Conservation (phyloP, 768 basidiomycete genomes). For the Pisolithus microcarpus region DNA sequence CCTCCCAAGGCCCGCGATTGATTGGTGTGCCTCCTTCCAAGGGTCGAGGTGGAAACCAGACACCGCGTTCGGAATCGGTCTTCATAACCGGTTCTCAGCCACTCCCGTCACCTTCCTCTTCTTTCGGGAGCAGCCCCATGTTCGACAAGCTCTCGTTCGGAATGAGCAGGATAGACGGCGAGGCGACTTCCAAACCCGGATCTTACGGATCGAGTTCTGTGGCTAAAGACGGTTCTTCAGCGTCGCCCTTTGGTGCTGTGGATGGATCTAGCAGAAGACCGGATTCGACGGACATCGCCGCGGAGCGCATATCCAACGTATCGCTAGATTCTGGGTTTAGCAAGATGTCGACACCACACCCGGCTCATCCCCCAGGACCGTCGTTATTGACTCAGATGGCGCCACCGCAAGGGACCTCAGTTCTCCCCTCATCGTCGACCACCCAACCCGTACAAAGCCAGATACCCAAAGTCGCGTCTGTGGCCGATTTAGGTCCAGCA, state of each 20-base stretch:
- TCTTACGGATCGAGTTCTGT: slow-evolving; percentile 22
- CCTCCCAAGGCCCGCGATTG: slow-evolving; percentile 48
- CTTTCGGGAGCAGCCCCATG: slow-evolving; percentile 60
- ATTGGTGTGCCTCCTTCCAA: slow-evolving; percentile 91
- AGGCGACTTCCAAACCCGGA: slow-evolving; percentile 30
- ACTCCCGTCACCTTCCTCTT: slow-evolving; percentile 77
- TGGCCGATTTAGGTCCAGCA: slow-evolving; percentile 10
- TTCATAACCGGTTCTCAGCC: slow-evolving; percentile 94
- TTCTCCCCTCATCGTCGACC: slow-evolving; percentile 13
- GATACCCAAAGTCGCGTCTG: slow-evolving; percentile 13
- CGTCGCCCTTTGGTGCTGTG: slow-evolving; percentile 2
- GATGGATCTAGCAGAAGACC: slow-evolving; percentile 20
- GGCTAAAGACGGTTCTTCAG: slow-evolving; percentile 15
- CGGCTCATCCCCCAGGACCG: slow-evolving; percentile 45
- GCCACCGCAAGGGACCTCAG: slow-evolving; percentile 21
- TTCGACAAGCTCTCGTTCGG: slow-evolving; percentile 87
- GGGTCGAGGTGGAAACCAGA: slow-evolving; percentile 94
- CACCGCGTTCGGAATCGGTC: slow-evolving; percentile 73
- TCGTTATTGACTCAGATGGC: slow-evolving; percentile 72
- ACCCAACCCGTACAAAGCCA: slow-evolving; percentile 21
- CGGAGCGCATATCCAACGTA: slow-evolving; percentile 46
- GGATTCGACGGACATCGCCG: slow-evolving; percentile 37
- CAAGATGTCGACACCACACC: slow-evolving; percentile 31
- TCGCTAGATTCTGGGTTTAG: slow-evolving; percentile 35
- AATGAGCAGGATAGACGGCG: slow-evolving; percentile 81